phyloP scores from a whole-genome alignment of 2,329 filamentous ascomycete species.

The Cercospora berteroae region DNA sequence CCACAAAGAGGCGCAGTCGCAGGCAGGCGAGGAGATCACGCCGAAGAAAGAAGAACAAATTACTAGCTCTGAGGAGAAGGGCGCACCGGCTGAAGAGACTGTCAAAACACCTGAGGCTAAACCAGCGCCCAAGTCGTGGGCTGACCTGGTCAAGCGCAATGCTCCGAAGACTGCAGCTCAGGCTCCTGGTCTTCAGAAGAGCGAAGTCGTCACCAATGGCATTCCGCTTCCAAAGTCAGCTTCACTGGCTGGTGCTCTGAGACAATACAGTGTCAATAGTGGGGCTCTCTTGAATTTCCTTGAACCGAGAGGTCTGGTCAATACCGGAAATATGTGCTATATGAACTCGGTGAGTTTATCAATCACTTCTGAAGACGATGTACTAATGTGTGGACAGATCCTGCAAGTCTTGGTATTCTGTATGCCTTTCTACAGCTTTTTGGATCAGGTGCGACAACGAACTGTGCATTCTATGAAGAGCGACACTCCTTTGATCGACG shows the following conservation, averaged over 20 bases:
- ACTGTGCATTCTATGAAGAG: slow-evolving; percentile 91
- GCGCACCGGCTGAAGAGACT: slow-evolving; percentile 40
- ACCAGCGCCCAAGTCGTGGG: slow-evolving; percentile 58
- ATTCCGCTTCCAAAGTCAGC: slow-evolving; percentile 43
- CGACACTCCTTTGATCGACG: slow-evolving; percentile 88
- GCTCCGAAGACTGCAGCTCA: slow-evolving; percentile 37
- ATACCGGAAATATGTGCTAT: slow-evolving; percentile 99
- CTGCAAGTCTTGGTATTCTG: slow-evolving; percentile 95
- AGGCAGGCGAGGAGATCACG: slow-evolving; percentile 18
- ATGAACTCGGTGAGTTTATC: slow-evolving; percentile 91
- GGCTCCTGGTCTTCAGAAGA: slow-evolving; percentile 31
- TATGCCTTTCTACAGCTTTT: slow-evolving; percentile 88
- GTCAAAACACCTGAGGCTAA: slow-evolving; percentile 44
- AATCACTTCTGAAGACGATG: neutral
- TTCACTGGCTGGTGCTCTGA: slow-evolving; percentile 74
- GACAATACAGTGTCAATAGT: slow-evolving; percentile 66
- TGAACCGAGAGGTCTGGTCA: slow-evolving; percentile 88
- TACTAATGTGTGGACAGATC: slow-evolving; percentile 56
- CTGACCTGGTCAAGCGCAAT: slow-evolving; percentile 62
- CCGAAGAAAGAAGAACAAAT: slow-evolving; percentile 16
- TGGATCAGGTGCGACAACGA: slow-evolving; percentile 80
- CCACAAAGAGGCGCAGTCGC: slow-evolving; percentile 32
- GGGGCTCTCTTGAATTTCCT: slow-evolving; percentile 73
- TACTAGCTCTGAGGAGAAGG: slow-evolving; percentile 16
- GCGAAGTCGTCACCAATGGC: slow-evolving; percentile 28